Evolutionary conservation across 2,329 filamentous ascomycete genomes (phyloP).

Genomic region (Aspergillus fumigatiaffinis): DNA sequence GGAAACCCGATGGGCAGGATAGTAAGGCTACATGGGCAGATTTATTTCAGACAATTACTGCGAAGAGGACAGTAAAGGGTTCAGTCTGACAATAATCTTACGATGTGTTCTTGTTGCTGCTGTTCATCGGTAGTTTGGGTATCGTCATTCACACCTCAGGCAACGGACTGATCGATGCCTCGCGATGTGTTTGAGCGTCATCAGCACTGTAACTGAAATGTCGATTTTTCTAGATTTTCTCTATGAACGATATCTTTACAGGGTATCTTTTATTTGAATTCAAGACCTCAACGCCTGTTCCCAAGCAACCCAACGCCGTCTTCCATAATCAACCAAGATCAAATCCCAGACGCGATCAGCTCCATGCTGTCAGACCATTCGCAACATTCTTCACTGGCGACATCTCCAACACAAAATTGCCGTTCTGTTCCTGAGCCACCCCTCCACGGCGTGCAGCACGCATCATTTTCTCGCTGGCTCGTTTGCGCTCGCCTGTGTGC

Average conservation of each 20-base stretch:
- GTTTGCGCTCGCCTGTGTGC: conserved; percentile 54
- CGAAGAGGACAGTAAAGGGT: background rate
- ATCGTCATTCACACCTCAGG: background rate
- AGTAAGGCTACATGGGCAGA: background rate
- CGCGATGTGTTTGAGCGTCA: background rate
- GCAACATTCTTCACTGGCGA: conserved; percentile 28
- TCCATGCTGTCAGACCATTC: conserved; percentile 21
- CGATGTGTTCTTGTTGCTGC: background rate
- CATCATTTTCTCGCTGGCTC: conserved; percentile 37
- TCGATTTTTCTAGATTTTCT: background rate
- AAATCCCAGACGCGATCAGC: background rate
- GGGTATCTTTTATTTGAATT: background rate
- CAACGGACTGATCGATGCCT: background rate
- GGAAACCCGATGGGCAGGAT: conserved; percentile 21
- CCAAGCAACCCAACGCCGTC: background rate
- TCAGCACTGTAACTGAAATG: background rate
- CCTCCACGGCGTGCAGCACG: conserved; percentile 38
- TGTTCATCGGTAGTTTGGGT: background rate
- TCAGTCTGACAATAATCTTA: background rate
- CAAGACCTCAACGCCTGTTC: conserved; percentile 5
- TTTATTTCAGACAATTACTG: background rate
- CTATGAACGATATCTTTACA: background rate
- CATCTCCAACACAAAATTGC: conserved; percentile 36
- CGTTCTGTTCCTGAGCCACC: conserved; percentile 39
- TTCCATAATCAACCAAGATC: conserved; percentile 1